Conservation (phyloP, 306 rosid species). For the Vigna reflexopilosa region DNA sequence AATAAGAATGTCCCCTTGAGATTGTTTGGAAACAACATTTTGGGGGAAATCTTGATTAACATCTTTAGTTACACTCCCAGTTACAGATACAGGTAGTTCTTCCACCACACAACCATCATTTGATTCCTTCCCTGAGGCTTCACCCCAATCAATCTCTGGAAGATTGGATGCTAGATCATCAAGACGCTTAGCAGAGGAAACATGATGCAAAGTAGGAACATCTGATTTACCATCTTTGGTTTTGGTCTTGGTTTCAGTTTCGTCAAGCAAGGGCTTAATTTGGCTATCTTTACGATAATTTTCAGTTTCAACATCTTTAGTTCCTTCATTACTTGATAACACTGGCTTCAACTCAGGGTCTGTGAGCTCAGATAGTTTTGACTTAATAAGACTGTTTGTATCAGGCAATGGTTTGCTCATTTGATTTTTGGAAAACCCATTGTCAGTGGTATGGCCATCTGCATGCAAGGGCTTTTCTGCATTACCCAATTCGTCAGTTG, state of each 20-base stretch:
- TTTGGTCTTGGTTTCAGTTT: slow-evolving; percentile 44
- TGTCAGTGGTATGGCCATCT: slow-evolving; percentile 54
- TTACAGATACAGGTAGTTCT: slow-evolving; percentile 51
- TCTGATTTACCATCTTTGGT: slow-evolving; percentile 41
- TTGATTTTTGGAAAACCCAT: slow-evolving; percentile 60
- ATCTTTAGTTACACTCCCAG: slow-evolving; percentile 47
- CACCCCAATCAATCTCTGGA: slow-evolving; percentile 61
- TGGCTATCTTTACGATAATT: slow-evolving; percentile 24
- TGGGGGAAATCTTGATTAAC: slow-evolving; percentile 54
- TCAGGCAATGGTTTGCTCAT: slow-evolving; percentile 60
- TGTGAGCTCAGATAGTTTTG: slow-evolving; percentile 56
- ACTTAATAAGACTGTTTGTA: slow-evolving; percentile 53
- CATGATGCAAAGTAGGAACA: slow-evolving; percentile 42
- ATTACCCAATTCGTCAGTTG: slow-evolving; percentile 22
- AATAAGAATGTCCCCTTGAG: slow-evolving; percentile 75
- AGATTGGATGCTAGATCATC: slow-evolving; percentile 61
- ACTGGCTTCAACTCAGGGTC: slow-evolving; percentile 51
- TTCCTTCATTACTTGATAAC: slow-evolving; percentile 42
- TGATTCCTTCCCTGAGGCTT: slow-evolving; percentile 47
- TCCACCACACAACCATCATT: slow-evolving; percentile 44
- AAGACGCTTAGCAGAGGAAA: slow-evolving; percentile 52
- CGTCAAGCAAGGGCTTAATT: slow-evolving; percentile 42
- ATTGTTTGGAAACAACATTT: slow-evolving; percentile 51
- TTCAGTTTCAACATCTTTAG: slow-evolving; percentile 40
- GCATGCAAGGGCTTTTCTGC: slow-evolving; percentile 41